Conservation (phyloP, 148 eudicot species). For the Nepenthes mirabilis region DNA sequence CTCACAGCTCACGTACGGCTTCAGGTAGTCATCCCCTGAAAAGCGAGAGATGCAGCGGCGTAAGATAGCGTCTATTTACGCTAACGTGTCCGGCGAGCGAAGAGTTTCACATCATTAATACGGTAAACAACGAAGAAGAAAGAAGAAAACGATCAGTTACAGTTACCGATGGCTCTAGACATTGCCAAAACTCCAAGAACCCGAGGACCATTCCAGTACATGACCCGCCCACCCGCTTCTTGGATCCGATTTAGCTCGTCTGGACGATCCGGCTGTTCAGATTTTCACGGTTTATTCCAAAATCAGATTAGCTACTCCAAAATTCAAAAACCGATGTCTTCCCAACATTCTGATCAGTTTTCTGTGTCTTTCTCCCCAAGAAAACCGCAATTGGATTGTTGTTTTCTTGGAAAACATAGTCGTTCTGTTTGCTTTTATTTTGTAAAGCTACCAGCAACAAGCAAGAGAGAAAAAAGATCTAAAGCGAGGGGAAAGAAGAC, state of each 20-base stretch:
- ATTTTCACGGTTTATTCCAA: not conserved
- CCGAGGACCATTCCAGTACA: slow-evolving; percentile 62
- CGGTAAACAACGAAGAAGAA: not conserved
- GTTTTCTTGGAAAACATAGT: too few relatives aligned
- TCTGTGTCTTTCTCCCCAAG: too few relatives aligned
- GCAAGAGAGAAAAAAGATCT: not conserved
- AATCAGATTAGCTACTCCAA: not conserved
- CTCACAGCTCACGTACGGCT: slow-evolving; percentile 21
- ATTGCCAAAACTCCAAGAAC: slow-evolving; percentile 76
- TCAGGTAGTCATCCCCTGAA: slow-evolving; percentile 27
- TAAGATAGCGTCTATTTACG: not conserved
- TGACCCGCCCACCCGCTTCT: slow-evolving; percentile 68
- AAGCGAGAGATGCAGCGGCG: not conserved
- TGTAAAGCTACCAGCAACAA: too few relatives aligned
- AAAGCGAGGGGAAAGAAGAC: not conserved
- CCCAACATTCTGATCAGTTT: too few relatives aligned
- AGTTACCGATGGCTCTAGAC: slow-evolving; percentile 88
- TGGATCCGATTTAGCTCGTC: slow-evolving; percentile 69
- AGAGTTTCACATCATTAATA: not conserved
- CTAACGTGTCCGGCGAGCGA: not conserved
- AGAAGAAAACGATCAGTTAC: too few relatives aligned
- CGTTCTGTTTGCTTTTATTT: too few relatives aligned
- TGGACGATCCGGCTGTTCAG: slow-evolving; percentile 62
- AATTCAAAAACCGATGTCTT: not conserved
- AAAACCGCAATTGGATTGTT: too few relatives aligned